Base-by-base conservation (phyloP, 805 yeast species). In the Hanseniaspora thailandica region DNA sequence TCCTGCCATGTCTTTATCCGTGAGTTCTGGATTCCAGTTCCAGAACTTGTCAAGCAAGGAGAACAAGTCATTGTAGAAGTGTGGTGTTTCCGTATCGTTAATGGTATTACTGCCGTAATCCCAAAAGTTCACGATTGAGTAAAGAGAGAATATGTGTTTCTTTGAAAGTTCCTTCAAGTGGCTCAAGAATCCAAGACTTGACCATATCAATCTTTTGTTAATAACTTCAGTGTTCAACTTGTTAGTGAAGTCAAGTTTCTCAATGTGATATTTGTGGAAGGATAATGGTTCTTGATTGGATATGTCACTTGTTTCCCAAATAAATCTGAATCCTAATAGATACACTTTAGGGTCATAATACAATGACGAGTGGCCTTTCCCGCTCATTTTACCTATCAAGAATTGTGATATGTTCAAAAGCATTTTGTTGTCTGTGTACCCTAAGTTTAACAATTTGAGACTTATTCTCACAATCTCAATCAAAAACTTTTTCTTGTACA, bases 321-420 rank as follows among this genome's bases (percentile, higher is more conserved):
- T 77, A 63, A 84, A 82, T 55, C 80, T 75, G 40, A 89, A 61
- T 0, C 93, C 96, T 56, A 86, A 63, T 58, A 81, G 86, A 63
- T 90, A 90, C 0, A 93, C 97, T 54, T 81, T 77, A 4, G 81
- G 78, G 58, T 86, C 95, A 60, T 85, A 84, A 66, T 90, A 90
- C 26, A 93, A 80, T 57, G 77, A 82, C 0, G 97, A 88, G 65
- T 90, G 98, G 0, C 98, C 98, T 7, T 93, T 89, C 2, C 97
- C 96, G 0, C 96, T 90, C 51, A 93, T 70, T 1, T 96, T 84
- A 0, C 98, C 98, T 0, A 94, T 93, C 57, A 84, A 66, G 0
- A 86, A 75, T 40, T 73, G 76, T 53, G 96, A 86, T 41, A 90
- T 75, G 63, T 93, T 97, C 57, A 82, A 82, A 20, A 90, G 72